Percentiles rank a stretch among this genome's conserved stretches.
These are phyloP conservation scores for Lasiodiplodia sp. DNA, from an alignment of 2,329 filamentous ascomycete species.

Conservation along the genomic window DNA sequence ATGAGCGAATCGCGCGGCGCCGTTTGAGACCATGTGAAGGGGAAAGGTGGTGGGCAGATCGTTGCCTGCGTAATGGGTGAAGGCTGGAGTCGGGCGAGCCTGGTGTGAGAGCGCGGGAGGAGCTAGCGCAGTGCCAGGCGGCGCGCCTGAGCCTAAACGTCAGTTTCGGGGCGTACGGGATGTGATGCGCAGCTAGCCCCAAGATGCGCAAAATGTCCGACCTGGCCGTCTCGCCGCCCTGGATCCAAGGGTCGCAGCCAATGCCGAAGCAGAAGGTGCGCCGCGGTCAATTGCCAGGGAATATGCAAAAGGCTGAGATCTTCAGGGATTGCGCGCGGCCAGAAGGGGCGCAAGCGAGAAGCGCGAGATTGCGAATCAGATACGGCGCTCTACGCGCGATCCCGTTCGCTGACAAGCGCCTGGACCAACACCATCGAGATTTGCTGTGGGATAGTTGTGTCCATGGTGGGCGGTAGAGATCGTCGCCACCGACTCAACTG, in stretches of 20 bases:
- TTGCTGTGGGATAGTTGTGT: not conserved
- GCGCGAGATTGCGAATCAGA: slow-evolving; percentile 27
- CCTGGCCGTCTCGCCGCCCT: slow-evolving; percentile 13
- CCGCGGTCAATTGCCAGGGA: slow-evolving; percentile 23
- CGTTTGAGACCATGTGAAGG: slow-evolving; percentile 24
- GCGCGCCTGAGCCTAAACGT: slow-evolving; percentile 18
- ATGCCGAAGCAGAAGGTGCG: slow-evolving; percentile 20
- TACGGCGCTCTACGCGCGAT: slow-evolving; percentile 23
- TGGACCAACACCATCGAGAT: slow-evolving; percentile 16
- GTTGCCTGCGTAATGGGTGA: slow-evolving; percentile 19
- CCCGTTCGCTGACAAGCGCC: slow-evolving; percentile 11
- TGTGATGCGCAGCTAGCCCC: slow-evolving; percentile 18
- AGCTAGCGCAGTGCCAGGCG: slow-evolving; percentile 3
- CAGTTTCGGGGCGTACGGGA: slow-evolving; percentile 18
- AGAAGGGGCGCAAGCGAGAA: slow-evolving; percentile 23
- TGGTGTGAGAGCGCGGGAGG: not conserved
- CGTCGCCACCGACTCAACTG: slow-evolving; percentile 1
- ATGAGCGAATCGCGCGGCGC: slow-evolving; percentile 23
- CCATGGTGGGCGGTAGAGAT: slow-evolving; percentile 1
- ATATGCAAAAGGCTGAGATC: slow-evolving; percentile 31
- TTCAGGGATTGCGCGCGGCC: slow-evolving; percentile 25
- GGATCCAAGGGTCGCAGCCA: slow-evolving; percentile 16
- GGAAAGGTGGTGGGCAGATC: slow-evolving; percentile 19
- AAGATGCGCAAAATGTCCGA: slow-evolving; percentile 15
- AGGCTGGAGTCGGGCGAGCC: not conserved